Percentiles rank a stretch among this genome's conserved stretches.
phyloP scores from a whole-genome alignment of 2,329 filamentous ascomycete species.

The Xylaria digitata region DNA sequence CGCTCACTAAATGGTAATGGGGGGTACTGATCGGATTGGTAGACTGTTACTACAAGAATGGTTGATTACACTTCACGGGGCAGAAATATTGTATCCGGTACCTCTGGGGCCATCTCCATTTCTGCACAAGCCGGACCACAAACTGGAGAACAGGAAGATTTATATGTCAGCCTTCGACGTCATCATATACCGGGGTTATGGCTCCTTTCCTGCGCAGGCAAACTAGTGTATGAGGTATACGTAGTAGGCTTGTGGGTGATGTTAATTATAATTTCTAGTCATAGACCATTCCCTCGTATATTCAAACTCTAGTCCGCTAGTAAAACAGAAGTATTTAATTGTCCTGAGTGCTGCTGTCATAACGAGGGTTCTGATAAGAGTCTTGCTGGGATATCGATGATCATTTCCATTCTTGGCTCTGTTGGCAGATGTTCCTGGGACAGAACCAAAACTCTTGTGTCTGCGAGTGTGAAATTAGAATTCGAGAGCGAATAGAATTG shows the following conservation, averaged over 20 bases:
- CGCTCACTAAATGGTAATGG: background rate
- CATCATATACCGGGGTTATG: constrained; percentile 13
- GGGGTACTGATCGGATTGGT: background rate
- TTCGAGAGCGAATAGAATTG: constrained; percentile 7
- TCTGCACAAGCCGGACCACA: constrained; percentile 1
- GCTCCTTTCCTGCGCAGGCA: background rate
- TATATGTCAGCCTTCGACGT: constrained; percentile 24
- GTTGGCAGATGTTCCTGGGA: constrained; percentile 13
- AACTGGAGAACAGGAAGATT: constrained; percentile 20
- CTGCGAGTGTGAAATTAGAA: constrained; percentile 23
- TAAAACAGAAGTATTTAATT: background rate
- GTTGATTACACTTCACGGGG: background rate
- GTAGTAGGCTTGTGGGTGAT: too few relatives aligned
- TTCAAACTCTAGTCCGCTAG: background rate
- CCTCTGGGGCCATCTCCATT: background rate
- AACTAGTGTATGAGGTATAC: too few relatives aligned
- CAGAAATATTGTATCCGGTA: constrained; percentile 3
- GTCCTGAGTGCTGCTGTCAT: background rate
- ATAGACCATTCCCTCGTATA: background rate
- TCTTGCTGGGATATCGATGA: constrained; percentile 1
- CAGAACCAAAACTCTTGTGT: constrained; percentile 4
- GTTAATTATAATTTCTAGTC: background rate
- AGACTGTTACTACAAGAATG: background rate
- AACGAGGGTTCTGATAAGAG: background rate
- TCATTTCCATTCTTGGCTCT: constrained; percentile 23